phyloP scores from a whole-genome alignment of 1,139 yeast genomes.

The Arxiozyma bovina region DNA sequence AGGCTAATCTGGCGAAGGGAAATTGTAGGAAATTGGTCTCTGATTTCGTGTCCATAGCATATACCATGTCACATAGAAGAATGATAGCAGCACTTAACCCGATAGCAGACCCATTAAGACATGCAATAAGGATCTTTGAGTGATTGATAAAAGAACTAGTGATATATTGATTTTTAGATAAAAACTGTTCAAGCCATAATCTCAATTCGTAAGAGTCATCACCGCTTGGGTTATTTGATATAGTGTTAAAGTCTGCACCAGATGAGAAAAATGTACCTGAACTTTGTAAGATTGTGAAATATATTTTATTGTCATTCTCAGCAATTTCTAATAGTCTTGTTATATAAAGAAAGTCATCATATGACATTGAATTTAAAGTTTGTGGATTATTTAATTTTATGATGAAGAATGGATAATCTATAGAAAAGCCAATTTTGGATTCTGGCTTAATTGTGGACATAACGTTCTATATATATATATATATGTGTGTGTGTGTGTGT shows the following conservation, averaged over 20 bases:
- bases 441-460: constrained; percentile 2
- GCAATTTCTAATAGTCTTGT: constrained; percentile 58
- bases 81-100: constrained; percentile 73
- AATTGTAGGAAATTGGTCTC: constrained; percentile 49
- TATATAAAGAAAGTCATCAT: constrained; percentile 54
- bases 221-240: constrained; percentile 19
- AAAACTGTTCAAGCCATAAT: constrained; percentile 49
- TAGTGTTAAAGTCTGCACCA: constrained; percentile 63
- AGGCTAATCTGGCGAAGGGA: constrained; percentile 78
- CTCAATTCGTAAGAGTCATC: constrained; percentile 31
- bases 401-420: constrained; percentile 32
- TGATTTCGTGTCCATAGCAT: constrained; percentile 46
- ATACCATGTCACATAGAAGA: constrained; percentile 66
- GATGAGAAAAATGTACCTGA: constrained; percentile 76
- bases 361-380: constrained; percentile 59
- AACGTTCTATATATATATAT: no score
- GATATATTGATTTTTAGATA: constrained; percentile 61
- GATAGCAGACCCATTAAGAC: constrained; percentile 81
- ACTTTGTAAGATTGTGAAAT: constrained; percentile 59
- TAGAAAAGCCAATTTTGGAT: constrained; percentile 13
- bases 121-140: constrained; percentile 61
- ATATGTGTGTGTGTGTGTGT: no score
- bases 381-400: constrained; percentile 61
- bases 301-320: constrained; percentile 54
- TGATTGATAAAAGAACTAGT: constrained; percentile 67